Evolutionary conservation across 129 eudicot genomes (phyloP), one percentile per base, ranked within the genome.

Genomic region (Scalesia atractyloides): DNA sequence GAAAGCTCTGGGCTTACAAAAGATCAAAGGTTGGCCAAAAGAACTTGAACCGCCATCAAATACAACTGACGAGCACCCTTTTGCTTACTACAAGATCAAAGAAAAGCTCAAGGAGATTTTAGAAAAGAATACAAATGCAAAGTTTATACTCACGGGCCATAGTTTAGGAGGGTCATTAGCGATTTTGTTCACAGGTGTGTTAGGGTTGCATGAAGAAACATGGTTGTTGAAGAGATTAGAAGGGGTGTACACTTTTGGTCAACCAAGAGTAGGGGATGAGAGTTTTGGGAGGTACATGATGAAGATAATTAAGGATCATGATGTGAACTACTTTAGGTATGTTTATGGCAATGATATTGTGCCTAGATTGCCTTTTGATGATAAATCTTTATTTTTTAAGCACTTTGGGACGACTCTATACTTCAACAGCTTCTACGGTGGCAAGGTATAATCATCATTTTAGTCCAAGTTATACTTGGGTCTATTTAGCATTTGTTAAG

Each of bases 91-190:
- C 82, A 72, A 73, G 1, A 73, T 92, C 16, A 83, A 95, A 58
- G 84, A 87, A 54, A 78, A 80, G 64, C 83, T 92, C 0, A 87
- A 54, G 79, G 69, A 63, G 62, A 59, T 83, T 20, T 19, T 89
- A 61, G 47, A 62, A 36, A 66, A 83, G 11, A 85, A 87, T 51
- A 44, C 73, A 30, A 77, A 79, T 0, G 84, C 91, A 17, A 87
- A 84, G 69, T 86, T 87, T 67, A 73, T 89, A 37, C 5, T 92
- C 66, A 82, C 96, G 1, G 98, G 98, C 9, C 96, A 89, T 22
- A 89, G 98, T 79, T 76, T 89, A 30, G 96, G 98, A 50, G 98
- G 83, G 24, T 95, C 96, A 16, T 72, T 92, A 53, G 98, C 98
- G 0, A 82, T 89, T 58, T 61, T 89, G 53, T 86, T 85, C n/a